Evolutionary conservation across 176 grass and related monocot genomes (phyloP).

Genomic region (Lolium perenne): DNA sequence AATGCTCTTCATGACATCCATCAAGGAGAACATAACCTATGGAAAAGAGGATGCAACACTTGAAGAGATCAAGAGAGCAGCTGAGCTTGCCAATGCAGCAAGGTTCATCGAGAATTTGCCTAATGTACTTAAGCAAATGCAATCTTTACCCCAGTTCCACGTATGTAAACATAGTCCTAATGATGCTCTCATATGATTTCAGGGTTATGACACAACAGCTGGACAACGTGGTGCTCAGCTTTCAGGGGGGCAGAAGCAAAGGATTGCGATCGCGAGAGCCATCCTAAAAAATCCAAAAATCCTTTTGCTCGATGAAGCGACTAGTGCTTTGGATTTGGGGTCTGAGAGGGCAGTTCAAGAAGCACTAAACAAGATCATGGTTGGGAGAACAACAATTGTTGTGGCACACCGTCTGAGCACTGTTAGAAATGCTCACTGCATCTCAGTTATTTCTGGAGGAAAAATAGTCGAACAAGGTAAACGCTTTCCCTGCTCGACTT

Average conservation of each 20-base stretch:
- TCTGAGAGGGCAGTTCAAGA: slow-evolving; percentile 65
- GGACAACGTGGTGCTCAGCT: slow-evolving; percentile 61
- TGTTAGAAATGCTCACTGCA: slow-evolving; percentile 51
- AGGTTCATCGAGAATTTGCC: slow-evolving; percentile 61
- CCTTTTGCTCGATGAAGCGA: slow-evolving; percentile 68
- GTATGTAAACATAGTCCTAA: slow-evolving; percentile 27
- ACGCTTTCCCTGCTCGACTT: not conserved
- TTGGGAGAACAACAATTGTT: slow-evolving; percentile 59
- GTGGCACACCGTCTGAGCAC: slow-evolving; percentile 62
- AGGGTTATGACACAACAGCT: slow-evolving; percentile 52
- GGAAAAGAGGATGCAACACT: slow-evolving; percentile 58
- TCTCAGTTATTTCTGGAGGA: slow-evolving; percentile 66
- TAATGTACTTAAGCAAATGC: slow-evolving; percentile 45
- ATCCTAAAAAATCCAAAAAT: slow-evolving; percentile 65
- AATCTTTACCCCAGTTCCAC: slow-evolving; percentile 11
- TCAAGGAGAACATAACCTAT: slow-evolving; percentile 59
- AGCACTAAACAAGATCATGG: slow-evolving; percentile 50
- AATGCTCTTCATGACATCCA: slow-evolving; percentile 58
- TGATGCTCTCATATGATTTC: slow-evolving; percentile 39
- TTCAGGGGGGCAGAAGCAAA: slow-evolving; percentile 69
- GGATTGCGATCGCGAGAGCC: slow-evolving; percentile 56
- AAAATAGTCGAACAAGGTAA: slow-evolving; percentile 81
- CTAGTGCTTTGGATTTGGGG: slow-evolving; percentile 62
- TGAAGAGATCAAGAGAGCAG: slow-evolving; percentile 57
- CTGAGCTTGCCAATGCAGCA: slow-evolving; percentile 52